A percentile compares a stretch with the other conserved stretches of the same genome.
phyloP scores from a whole-genome alignment of 2,329 filamentous ascomycete genomes.

The Fusarium oxysporum region DNA sequence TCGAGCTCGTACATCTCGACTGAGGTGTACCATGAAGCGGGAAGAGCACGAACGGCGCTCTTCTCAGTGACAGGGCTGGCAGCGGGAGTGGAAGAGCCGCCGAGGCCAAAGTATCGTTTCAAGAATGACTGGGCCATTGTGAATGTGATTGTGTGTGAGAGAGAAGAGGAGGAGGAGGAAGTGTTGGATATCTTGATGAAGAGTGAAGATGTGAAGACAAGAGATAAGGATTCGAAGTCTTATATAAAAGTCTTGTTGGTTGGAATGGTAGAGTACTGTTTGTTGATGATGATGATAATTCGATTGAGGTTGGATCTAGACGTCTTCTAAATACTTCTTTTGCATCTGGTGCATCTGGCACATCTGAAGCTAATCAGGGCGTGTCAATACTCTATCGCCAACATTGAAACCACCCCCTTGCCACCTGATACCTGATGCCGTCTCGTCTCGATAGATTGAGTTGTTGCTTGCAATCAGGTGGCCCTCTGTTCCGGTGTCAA shows the following conservation, averaged over 20 bases:
- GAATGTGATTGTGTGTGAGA: constrained; percentile 13
- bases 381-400: constrained; percentile 17
- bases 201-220: not conserved
- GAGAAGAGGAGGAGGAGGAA: not conserved
- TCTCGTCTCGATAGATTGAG: constrained; percentile 30
- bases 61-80: constrained; percentile 26
- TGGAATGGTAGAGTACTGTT: constrained; percentile 23
- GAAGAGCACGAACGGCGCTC: constrained; percentile 53
- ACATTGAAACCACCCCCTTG: constrained; percentile 26
- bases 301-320: constrained; percentile 30
- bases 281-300: constrained; percentile 26
- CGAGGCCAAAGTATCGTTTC: constrained; percentile 55
- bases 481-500: constrained; percentile 19
- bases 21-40: constrained; percentile 63
- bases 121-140: constrained; percentile 47
- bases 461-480: constrained; percentile 38
- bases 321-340: constrained; percentile 39
- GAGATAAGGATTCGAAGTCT: constrained; percentile 13
- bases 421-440: constrained; percentile 35
- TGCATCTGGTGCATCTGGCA: constrained; percentile 17
- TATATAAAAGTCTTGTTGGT: constrained; percentile 27
- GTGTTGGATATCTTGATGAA: constrained; percentile 9
- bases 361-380: constrained; percentile 30
- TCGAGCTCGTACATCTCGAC: constrained; percentile 68
- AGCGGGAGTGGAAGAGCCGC: constrained; percentile 32